Percentiles rank a stretch among this genome's conserved stretches.
phyloP scores from a whole-genome alignment of 345 rosid genomes.

The Ailanthus altissimus region DNA sequence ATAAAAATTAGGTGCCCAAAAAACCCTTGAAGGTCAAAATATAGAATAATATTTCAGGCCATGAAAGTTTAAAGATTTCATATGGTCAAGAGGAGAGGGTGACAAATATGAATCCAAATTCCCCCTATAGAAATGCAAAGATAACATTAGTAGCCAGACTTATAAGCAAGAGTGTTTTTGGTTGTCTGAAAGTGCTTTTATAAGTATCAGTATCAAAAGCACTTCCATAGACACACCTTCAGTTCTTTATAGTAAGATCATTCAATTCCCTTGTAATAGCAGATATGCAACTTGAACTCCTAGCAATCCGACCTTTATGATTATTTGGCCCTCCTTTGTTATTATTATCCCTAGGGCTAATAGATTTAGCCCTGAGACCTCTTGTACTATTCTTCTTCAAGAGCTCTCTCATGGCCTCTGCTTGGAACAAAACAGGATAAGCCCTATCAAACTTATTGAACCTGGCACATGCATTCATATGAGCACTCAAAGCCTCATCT shows the following conservation, averaged over 20 bases:
- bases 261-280: constrained; percentile 66
- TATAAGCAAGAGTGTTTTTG: background rate
- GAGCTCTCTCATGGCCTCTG: constrained; percentile 87
- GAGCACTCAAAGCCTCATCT: constrained; percentile 69
- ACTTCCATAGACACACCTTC: background rate
- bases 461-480: constrained; percentile 74
- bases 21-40: background rate
- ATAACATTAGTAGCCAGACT: background rate
- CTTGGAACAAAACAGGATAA: constrained; percentile 75
- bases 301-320: constrained; percentile 46
- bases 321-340: constrained; percentile 34
- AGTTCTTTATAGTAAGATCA: constrained; percentile 23
- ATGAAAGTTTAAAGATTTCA: background rate
- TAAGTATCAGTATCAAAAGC: background rate
- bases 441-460: constrained; percentile 84
- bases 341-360: constrained; percentile 40
- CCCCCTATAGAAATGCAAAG: background rate
- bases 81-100: background rate
- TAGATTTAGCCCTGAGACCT: constrained; percentile 46
- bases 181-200: background rate
- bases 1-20: background rate
- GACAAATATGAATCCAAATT: constrained; percentile 1
- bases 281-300: constrained; percentile 89
- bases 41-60: background rate
- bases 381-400: constrained; percentile 45